Evolutionary conservation across 306 rosid species (phyloP).

Genomic region (Lablab purpureus): DNA sequence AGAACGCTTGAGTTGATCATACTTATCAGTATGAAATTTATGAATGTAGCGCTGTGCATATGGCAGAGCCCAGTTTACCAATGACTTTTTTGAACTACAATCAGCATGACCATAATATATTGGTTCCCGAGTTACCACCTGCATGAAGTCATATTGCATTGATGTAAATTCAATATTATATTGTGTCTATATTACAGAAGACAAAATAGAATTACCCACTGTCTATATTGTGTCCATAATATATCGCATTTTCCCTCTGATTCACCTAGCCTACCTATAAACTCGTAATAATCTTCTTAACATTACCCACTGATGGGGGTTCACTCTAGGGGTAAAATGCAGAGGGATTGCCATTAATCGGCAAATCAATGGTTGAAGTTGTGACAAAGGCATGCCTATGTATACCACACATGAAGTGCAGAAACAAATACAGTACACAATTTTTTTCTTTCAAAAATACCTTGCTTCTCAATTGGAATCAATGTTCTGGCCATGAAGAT

Average conservation of each 20-base stretch:
- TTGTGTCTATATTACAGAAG: conserved; percentile 2
- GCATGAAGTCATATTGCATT: conserved; percentile 51
- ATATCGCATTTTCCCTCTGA: too few relatives aligned
- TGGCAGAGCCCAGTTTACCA: conserved; percentile 88
- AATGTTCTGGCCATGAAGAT: not conserved
- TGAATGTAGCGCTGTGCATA: conserved; percentile 86
- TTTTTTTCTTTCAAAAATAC: not conserved
- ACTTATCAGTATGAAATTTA: conserved; percentile 63
- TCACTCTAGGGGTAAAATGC: not conserved
- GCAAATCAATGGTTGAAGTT: too few relatives aligned
- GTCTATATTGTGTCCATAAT: too few relatives aligned
- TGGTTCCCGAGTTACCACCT: conserved; percentile 91
- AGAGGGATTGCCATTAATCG: too few relatives aligned
- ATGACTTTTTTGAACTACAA: conserved; percentile 61
- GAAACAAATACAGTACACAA: not conserved
- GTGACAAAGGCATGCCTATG: too few relatives aligned
- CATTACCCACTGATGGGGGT: not conserved
- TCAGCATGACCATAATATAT: conserved; percentile 69
- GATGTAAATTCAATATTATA: conserved; percentile 1
- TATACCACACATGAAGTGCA: too few relatives aligned
- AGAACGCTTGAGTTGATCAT: conserved; percentile 72
- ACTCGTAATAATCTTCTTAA: not conserved
- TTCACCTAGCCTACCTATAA: too few relatives aligned
- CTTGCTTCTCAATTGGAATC: not conserved
- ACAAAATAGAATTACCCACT: not conserved